Evolutionary conservation across 2,329 filamentous ascomycete species (phyloP).

Genomic region (Fusarium nurragi): DNA sequence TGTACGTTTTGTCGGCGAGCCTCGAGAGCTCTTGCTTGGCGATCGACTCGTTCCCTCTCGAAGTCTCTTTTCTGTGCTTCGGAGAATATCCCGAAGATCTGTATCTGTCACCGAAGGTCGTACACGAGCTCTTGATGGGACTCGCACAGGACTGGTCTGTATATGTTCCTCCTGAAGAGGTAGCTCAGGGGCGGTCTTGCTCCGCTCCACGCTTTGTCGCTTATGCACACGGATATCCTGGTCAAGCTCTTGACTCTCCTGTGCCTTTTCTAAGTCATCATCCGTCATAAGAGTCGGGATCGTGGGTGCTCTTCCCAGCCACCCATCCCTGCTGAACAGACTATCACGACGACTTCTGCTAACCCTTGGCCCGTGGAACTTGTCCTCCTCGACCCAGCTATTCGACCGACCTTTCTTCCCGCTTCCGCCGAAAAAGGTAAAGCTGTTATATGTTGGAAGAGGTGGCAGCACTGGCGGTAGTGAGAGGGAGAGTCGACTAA

Average conservation of each 20-base stretch:
- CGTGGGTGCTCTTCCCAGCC: slow-evolving; percentile 50
- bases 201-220: slow-evolving; percentile 21
- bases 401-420: slow-evolving; percentile 40
- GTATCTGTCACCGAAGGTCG: slow-evolving; percentile 53
- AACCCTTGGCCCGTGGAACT: slow-evolving; percentile 58
- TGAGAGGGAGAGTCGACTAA: slow-evolving; percentile 46
- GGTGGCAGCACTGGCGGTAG: slow-evolving; percentile 48
- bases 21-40: slow-evolving; percentile 45
- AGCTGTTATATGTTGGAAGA: slow-evolving; percentile 47
- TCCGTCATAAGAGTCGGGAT: slow-evolving; percentile 48
- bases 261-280: slow-evolving; percentile 40
- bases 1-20: slow-evolving; percentile 30
- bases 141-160: slow-evolving; percentile 20
- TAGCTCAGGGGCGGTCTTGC: slow-evolving; percentile 39
- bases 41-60: slow-evolving; percentile 51
- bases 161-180: slow-evolving; percentile 19
- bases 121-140: slow-evolving; percentile 33
- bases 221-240: slow-evolving; percentile 32
- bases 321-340: slow-evolving; percentile 48
- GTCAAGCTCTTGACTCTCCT: slow-evolving; percentile 18
- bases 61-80: slow-evolving; percentile 62
- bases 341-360: slow-evolving; percentile 44
- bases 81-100: slow-evolving; percentile 61
- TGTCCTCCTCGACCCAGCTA: slow-evolving; percentile 63
- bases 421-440: slow-evolving; percentile 45